A percentile compares a stretch with the other conserved stretches of the same genome.
These are phyloP conservation scores for Trichomonas tenax DNA, from an alignment of 208 protist species.

Conservation along the genomic window DNA sequence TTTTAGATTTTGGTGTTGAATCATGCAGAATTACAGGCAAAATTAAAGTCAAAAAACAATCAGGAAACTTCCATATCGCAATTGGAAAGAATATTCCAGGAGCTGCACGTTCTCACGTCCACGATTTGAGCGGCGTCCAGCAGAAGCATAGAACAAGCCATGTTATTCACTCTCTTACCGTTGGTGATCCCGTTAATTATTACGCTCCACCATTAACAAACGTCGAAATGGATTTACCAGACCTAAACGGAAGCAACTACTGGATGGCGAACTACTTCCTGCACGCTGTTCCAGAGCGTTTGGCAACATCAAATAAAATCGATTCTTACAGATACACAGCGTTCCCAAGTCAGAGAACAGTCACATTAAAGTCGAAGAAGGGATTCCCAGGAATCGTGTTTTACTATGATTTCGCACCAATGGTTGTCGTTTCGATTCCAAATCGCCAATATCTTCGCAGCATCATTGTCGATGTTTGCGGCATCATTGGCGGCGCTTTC, in stretches of 20 bases:
- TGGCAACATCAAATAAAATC: background rate
- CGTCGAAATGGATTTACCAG: background rate
- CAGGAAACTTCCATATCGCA: background rate
- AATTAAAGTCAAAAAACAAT: background rate
- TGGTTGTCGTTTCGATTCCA: background rate
- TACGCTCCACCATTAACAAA: background rate
- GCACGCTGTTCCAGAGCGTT: background rate
- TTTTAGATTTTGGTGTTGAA: background rate
- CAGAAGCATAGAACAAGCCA: background rate
- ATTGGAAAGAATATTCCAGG: background rate
- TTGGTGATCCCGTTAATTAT: background rate
- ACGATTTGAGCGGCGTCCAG: background rate
- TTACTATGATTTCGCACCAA: constrained; percentile 8
- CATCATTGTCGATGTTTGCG: background rate
- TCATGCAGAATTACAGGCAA: background rate
- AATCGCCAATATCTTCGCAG: background rate
- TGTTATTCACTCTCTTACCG: background rate
- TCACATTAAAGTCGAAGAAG: background rate
- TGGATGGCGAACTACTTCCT: background rate
- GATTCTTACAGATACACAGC: background rate
- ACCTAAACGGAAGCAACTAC: background rate
- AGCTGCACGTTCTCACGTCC: background rate
- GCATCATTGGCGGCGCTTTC: background rate
- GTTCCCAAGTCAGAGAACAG: background rate
- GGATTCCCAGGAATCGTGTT: background rate